Percentiles rank a stretch among this genome's conserved stretches.
Conservation (phyloP, 2,329 filamentous ascomycete species). For the Ascosphaera aggregata region DNA sequence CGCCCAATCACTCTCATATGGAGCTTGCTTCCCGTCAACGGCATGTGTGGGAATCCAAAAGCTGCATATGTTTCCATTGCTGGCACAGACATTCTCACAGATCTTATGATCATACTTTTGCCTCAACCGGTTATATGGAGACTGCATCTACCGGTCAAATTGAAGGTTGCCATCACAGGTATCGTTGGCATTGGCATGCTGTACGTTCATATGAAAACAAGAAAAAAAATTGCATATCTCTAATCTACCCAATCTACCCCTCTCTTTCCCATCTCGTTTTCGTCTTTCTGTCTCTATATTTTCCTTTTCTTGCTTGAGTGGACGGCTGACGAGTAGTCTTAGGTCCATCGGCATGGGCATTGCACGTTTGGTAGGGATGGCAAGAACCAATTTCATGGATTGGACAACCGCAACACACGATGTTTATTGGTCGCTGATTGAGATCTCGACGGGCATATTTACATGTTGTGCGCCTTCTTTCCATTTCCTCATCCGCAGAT, state of each 20-base stretch:
- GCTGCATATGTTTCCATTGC: neutral
- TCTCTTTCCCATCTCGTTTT: too few relatives aligned
- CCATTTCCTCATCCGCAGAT: neutral
- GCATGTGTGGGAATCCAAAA: neutral
- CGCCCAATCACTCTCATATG: neutral
- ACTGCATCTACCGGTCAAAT: neutral
- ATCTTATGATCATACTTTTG: neutral
- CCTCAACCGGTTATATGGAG: neutral
- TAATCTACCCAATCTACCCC: too few relatives aligned
- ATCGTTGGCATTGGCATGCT: neutral
- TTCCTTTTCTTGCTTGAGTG: too few relatives aligned
- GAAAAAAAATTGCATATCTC: too few relatives aligned
- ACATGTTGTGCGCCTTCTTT: neutral
- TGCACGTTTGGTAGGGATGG: neutral
- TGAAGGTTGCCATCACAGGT: neutral
- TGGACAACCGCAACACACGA: neutral
- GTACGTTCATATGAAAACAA: neutral
- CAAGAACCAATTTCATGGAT: neutral
- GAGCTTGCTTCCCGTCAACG: constrained; percentile 1
- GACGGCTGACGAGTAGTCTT: neutral
- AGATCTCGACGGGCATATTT: constrained; percentile 1
- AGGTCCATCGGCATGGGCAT: neutral
- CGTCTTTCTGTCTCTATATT: too few relatives aligned
- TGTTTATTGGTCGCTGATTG: neutral
- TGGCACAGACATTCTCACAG: neutral